These are phyloP conservation scores for Candida vaughaniae DNA, from an alignment of 805 yeast species.

Conservation along the genomic window DNA sequence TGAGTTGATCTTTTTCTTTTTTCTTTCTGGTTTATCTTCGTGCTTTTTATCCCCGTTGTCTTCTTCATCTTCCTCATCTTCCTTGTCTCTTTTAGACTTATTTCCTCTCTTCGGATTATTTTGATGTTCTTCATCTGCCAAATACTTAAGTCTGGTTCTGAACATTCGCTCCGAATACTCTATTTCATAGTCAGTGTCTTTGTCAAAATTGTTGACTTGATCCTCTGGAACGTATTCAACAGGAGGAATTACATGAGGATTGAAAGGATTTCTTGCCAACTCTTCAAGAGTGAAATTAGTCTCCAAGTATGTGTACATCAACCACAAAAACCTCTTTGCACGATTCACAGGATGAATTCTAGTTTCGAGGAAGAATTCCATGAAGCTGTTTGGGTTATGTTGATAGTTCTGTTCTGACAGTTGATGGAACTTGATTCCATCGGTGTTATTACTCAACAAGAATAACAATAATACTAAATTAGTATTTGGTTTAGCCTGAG, in stretches of 20 bases:
- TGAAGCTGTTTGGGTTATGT: slow-evolving; percentile 45
- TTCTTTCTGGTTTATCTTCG: slow-evolving; percentile 3
- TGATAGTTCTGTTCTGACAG: slow-evolving; percentile 17
- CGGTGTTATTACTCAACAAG: slow-evolving; percentile 63
- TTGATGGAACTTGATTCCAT: slow-evolving; percentile 44
- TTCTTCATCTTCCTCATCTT: slow-evolving; percentile 14
- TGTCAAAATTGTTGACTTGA: slow-evolving; percentile 33
- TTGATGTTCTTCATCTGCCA: slow-evolving; percentile 39
- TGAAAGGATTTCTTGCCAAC: slow-evolving; percentile 58
- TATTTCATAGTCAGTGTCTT: slow-evolving; percentile 48
- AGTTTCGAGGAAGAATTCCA: slow-evolving; percentile 70
- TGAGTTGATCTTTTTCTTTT: slow-evolving; percentile 2
- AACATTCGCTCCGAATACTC: slow-evolving; percentile 51
- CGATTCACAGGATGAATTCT: slow-evolving; percentile 62
- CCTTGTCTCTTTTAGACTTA: slow-evolving; percentile 26
- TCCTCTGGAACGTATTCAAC: slow-evolving; percentile 28
- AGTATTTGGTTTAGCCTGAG: slow-evolving; percentile 52
- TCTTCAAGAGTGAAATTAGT: slow-evolving; percentile 58
- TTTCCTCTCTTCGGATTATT: slow-evolving; percentile 32
- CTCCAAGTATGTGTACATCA: slow-evolving; percentile 76
- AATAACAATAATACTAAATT: slow-evolving; percentile 67
- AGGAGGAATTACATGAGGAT: slow-evolving; percentile 39
- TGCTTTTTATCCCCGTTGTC: slow-evolving; percentile 10
- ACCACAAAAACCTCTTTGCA: slow-evolving; percentile 77
- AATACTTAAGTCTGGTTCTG: slow-evolving; percentile 37